Evolutionary conservation across 2,329 filamentous ascomycete species (phyloP).

Genomic region (Ophiostoma perfectum): DNA sequence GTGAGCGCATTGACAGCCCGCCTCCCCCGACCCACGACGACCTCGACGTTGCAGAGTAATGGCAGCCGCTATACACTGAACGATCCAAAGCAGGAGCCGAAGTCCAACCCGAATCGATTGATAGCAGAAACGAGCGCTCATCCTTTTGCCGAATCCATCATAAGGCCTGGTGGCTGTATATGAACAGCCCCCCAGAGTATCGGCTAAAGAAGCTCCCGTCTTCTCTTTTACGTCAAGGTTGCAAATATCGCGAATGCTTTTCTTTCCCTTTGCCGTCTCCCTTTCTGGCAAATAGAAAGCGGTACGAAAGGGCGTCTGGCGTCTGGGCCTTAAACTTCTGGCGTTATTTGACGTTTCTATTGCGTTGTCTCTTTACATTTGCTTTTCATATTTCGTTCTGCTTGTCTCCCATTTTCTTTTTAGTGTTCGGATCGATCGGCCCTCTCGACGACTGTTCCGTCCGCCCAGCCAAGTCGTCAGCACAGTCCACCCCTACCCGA

Average conservation of each 20-base stretch:
- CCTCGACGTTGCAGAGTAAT: slow-evolving; percentile 82
- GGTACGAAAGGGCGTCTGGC: not conserved
- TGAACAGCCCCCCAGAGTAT: not conserved
- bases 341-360: slow-evolving; percentile 12
- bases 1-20: slow-evolving; percentile 57
- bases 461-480: not conserved
- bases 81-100: not conserved
- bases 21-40: slow-evolving; percentile 85
- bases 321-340: not conserved
- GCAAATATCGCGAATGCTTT: not conserved
- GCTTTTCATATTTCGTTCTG: slow-evolving; percentile 4
- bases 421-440: slow-evolving; percentile 26
- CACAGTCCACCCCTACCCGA: not conserved
- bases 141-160: not conserved
- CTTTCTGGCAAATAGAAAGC: not conserved
- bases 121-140: not conserved
- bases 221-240: not conserved
- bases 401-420: slow-evolving; percentile 17
- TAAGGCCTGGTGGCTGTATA: no score
- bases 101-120: not conserved
- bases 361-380: not conserved
- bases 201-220: not conserved
- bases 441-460: slow-evolving; percentile 10
- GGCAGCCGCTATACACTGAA: not conserved
- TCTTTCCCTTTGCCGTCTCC: not conserved